Conservation (phyloP, 2,329 filamentous ascomycete genomes). For the Pestalotiopsis sp. region DNA sequence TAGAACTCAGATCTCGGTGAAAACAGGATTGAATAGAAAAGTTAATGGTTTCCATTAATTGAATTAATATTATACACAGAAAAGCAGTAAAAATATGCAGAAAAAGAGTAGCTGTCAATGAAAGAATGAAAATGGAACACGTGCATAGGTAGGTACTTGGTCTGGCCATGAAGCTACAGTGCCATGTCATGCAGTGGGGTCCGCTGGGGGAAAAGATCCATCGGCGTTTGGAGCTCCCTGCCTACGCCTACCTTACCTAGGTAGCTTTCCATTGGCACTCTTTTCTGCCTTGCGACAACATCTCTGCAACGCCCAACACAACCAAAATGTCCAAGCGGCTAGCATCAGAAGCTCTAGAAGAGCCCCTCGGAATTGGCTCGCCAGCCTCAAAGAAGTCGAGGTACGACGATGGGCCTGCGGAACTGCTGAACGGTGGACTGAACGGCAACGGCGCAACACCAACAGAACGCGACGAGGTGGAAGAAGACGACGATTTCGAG, state of each 20-base stretch:
- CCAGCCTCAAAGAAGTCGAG: slow-evolving; percentile 63
- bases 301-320: neutral
- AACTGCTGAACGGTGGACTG: slow-evolving; percentile 17
- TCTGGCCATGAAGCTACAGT: neutral
- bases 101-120: too few species aligned
- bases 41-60: too few species aligned
- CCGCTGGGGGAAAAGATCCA: neutral
- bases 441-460: slow-evolving; percentile 25
- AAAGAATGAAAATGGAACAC: too few species aligned
- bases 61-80: too few species aligned
- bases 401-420: slow-evolving; percentile 44
- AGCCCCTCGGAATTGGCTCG: slow-evolving; percentile 55
- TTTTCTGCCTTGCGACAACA: slow-evolving; percentile 11
- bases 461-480: slow-evolving; percentile 29
- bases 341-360: slow-evolving; percentile 63
- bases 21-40: too few species aligned
- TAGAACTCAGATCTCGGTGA: too few species aligned
- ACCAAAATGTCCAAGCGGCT: slow-evolving; percentile 55
- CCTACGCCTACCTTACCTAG: neutral
- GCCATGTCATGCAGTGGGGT: neutral
- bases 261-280: neutral
- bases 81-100: too few species aligned
- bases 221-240: neutral
- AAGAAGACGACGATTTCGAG: slow-evolving; percentile 43
- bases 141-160: neutral